Conservation (phyloP, 305 asterid species). For the Fraxinus angustifolia region DNA sequence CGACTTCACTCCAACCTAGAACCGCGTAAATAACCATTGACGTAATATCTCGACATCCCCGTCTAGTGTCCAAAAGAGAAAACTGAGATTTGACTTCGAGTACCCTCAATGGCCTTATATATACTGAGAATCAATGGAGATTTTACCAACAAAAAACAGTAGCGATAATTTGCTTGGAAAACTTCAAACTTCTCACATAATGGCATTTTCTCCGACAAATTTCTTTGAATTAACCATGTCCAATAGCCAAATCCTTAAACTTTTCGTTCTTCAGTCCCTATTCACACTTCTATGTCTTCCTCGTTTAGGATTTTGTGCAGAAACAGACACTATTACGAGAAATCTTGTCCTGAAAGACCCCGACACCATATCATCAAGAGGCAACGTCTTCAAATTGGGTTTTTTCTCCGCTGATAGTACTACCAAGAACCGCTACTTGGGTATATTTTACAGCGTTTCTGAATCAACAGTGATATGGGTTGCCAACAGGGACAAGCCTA, state of each 20-base stretch:
- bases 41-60: background rate
- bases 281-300: background rate
- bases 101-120: background rate
- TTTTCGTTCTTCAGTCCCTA: background rate
- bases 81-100: background rate
- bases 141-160: background rate
- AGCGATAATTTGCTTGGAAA: background rate
- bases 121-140: background rate
- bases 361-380: constrained; percentile 12
- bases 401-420: constrained; percentile 30
- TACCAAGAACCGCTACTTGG: constrained; percentile 31
- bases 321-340: constrained; percentile 30
- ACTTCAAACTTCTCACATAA: background rate
- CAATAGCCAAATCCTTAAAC: background rate
- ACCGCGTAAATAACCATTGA: background rate
- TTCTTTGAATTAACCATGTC: background rate
- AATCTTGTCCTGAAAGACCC: constrained; percentile 21
- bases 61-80: background rate
- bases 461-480: constrained; percentile 25
- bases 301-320: background rate
- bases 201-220: background rate
- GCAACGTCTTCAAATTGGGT: constrained; percentile 22
- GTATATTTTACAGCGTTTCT: constrained; percentile 25
- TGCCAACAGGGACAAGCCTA: constrained; percentile 32
- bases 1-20: background rate